These are phyloP conservation scores for Saposhnikovia divaricata DNA, from an alignment of 129 eudicot species.

Conservation along the genomic window DNA sequence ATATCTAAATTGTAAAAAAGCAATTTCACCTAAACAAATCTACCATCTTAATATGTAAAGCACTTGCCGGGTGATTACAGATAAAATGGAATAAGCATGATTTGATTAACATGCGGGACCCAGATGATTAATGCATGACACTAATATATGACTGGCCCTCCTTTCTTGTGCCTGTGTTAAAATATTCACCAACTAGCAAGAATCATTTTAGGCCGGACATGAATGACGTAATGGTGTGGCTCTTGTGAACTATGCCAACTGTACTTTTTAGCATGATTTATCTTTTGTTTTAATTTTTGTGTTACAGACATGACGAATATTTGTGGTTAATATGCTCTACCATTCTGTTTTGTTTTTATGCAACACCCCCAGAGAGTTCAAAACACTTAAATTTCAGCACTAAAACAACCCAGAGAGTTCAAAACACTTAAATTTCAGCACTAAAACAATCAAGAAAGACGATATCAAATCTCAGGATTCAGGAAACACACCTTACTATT, in stretches of 20 bases:
- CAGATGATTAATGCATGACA: neutral
- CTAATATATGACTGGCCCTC: neutral
- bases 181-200: conserved; percentile 7
- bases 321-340: neutral
- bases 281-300: neutral
- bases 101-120: neutral
- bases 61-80: neutral
- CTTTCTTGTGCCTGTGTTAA: neutral
- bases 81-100: neutral
- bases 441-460: neutral
- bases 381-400: conserved; percentile 4
- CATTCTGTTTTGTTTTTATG: neutral
- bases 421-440: neutral
- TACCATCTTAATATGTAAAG: neutral
- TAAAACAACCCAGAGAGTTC: neutral
- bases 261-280: neutral
- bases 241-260: conserved; percentile 6
- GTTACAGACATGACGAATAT: neutral
- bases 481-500: neutral
- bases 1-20: neutral
- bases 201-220: conserved; percentile 2
- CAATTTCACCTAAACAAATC: neutral
- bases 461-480: neutral
- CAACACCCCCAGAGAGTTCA: neutral
- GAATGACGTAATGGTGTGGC: conserved; percentile 4